These are phyloP conservation scores for Edaphochlamys debaryana DNA, from an alignment of 139 green algal species.

Conservation along the genomic window DNA sequence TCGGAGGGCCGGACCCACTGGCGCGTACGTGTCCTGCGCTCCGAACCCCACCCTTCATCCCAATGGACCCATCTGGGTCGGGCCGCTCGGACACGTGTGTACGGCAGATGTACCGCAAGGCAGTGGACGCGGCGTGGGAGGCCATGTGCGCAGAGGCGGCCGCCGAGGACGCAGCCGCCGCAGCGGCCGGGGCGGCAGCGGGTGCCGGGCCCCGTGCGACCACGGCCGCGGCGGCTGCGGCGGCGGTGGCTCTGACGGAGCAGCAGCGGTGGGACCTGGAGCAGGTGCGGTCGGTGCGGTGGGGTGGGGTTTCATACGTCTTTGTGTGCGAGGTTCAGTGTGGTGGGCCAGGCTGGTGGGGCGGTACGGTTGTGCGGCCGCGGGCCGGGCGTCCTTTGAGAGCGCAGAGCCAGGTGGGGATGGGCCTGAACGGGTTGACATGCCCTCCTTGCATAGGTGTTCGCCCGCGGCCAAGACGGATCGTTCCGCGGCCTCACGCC, in stretches of 20 bases:
- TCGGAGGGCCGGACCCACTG: too few species aligned
- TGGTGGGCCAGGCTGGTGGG: too few species aligned
- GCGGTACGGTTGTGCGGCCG: too few species aligned
- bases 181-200: neutral
- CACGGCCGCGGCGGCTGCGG: neutral
- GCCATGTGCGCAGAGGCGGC: conserved; percentile 26
- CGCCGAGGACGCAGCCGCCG: neutral
- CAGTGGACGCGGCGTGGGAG: conserved; percentile 83
- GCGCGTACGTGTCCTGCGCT: too few species aligned
- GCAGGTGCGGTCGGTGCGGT: conserved; percentile 1
- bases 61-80: too few species aligned
- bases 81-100: too few species aligned
- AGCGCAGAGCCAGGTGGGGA: too few species aligned
- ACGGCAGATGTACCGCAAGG: conserved; percentile 54
- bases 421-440: too few species aligned
- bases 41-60: too few species aligned
- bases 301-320: neutral
- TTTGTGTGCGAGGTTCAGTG: neutral
- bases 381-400: too few species aligned
- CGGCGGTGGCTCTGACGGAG: conserved; percentile 43
- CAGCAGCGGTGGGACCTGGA: conserved; percentile 52
- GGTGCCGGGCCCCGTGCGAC: neutral
- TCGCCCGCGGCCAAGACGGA: conserved; percentile 86
- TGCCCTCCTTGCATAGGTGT: too few species aligned
- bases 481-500: conserved; percentile 71